These are phyloP conservation scores for Scheffersomyces stipitis DNA, from an alignment of 805 yeast genomes.

Conservation along the genomic window DNA sequence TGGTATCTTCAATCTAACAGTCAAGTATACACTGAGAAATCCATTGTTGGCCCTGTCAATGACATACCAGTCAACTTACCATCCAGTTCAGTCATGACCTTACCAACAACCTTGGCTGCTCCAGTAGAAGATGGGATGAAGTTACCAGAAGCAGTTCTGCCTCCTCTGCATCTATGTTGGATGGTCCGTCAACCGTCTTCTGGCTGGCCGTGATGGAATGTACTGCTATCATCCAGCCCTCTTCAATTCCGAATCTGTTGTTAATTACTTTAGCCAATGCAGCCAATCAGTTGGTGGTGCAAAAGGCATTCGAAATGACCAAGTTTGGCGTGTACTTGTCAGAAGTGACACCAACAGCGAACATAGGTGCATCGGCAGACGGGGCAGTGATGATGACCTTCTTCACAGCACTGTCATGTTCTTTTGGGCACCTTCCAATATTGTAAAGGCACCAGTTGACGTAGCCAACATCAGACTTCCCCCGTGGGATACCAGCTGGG, in stretches of 20 bases:
- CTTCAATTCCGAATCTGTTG: slow-evolving; percentile 35
- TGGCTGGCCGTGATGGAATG: slow-evolving; percentile 39
- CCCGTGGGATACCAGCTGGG: slow-evolving; percentile 36
- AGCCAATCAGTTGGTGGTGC: slow-evolving; percentile 40
- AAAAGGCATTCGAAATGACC: slow-evolving; percentile 34
- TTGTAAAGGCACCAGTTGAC: slow-evolving; percentile 38
- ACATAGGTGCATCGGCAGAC: slow-evolving; percentile 37
- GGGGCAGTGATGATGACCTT: slow-evolving; percentile 36
- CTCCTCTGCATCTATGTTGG: slow-evolving; percentile 42
- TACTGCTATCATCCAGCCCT: slow-evolving; percentile 38
- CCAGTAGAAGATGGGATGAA: slow-evolving; percentile 38
- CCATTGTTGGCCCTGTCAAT: slow-evolving; percentile 36
- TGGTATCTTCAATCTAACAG: slow-evolving; percentile 30
- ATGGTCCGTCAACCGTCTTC: slow-evolving; percentile 38
- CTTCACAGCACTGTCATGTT: slow-evolving; percentile 38
- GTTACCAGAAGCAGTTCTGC: slow-evolving; percentile 38
- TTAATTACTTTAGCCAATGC: slow-evolving; percentile 38
- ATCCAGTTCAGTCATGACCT: slow-evolving; percentile 36
- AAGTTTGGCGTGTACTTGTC: slow-evolving; percentile 33
- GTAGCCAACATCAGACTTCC: slow-evolving; percentile 29
- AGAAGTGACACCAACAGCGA: slow-evolving; percentile 35
- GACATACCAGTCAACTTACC: slow-evolving; percentile 39
- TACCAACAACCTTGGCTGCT: slow-evolving; percentile 39
- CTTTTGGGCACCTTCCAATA: slow-evolving; percentile 34
- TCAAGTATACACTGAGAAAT: slow-evolving; percentile 37